phyloP scores from a whole-genome alignment of 2,329 filamentous ascomycete species.

The Fonsecaea monophora region DNA sequence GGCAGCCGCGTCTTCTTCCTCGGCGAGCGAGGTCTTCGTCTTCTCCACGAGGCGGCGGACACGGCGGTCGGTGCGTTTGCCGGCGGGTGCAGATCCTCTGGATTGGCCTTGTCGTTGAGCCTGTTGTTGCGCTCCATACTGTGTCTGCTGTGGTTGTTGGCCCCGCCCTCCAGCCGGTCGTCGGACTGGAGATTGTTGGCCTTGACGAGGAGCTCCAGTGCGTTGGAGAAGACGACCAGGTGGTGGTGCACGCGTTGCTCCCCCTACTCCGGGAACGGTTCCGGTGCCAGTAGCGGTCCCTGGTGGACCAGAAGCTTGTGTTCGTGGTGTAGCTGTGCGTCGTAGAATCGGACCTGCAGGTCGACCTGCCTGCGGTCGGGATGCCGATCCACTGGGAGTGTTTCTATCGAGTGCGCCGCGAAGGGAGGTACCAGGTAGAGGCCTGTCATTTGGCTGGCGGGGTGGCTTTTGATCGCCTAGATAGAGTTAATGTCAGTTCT shows the following conservation, averaged over 20 bases:
- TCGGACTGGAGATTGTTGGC: not conserved
- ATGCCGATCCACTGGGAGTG: not conserved
- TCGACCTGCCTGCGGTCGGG: constrained; percentile 2
- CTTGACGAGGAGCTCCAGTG: constrained; percentile 23
- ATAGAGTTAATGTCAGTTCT: not conserved
- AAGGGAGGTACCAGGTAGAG: constrained; percentile 1
- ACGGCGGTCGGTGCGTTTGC: constrained; percentile 20
- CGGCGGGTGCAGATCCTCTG: not conserved
- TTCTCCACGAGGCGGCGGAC: constrained; percentile 23
- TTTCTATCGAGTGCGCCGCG: constrained; percentile 6
- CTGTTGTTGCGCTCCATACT: not conserved
- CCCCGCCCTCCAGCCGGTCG: constrained; percentile 3
- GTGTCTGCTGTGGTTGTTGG: not conserved
- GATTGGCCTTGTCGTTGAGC: constrained; percentile 1
- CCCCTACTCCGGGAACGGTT: constrained; percentile 3
- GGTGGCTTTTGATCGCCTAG: constrained; percentile 11
- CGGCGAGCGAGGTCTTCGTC: constrained; percentile 18
- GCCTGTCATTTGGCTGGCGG: constrained; percentile 3
- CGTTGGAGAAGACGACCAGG: constrained; percentile 21
- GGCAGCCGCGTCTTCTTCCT: constrained; percentile 22
- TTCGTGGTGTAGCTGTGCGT: constrained; percentile 7
- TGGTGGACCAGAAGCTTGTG: not conserved
- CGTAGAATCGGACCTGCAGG: constrained; percentile 3
- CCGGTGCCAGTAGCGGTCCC: not conserved
- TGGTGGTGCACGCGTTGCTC: constrained; percentile 11